Evolutionary conservation across 192 early-diverging fungal species (phyloP), one percentile per base, ranked within the genome.

Genomic region (Coemansia javaensis): DNA sequence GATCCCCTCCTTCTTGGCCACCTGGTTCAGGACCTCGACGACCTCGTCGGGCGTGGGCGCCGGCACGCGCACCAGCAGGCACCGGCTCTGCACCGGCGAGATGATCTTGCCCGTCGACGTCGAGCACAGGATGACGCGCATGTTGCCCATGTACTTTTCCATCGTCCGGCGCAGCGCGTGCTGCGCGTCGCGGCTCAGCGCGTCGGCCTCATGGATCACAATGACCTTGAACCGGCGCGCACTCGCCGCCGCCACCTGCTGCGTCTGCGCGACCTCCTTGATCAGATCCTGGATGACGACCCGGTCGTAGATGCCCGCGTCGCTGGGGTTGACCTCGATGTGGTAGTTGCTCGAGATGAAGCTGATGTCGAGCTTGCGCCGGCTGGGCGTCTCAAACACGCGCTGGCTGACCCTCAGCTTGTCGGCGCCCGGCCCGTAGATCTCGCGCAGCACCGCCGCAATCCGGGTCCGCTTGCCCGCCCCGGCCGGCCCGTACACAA

Each of bases 391-490:
- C 23, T 79, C 71, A 67, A 94, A 95, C 20, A 78, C 72, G 17
- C 91, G 82, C 45, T 86, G 74, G 64, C 94, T 93, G 38, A 94
- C 83, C 75, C 94, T 94, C 50, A 99, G 77, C 87, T 92, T 95
- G 51, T 94, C 91, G 23, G 90, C 93, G 15, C 86, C 79, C 11
- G 85, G 71, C 14, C 97, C 97, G 77, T 86, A 99, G 14, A 99
- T 67, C 47, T 95, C 93, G 40, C 81, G 77, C 31, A 99, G 75
- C 0, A 91, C 56, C 18, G 91, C 90, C 17, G 84, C 79, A 28
- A 99, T 86, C 16, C 97, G 79, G 31, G 97, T 99, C 53, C 95
- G 94, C 77, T 98, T 97, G 15, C 97, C 97, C 0, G 92, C 89
- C 17, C 97, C 97, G 2, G 89, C 80, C 3, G 97, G 97, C 7